Conservation (phyloP, 1,284 basidiomycete species). For the Fomes fomentarius region DNA sequence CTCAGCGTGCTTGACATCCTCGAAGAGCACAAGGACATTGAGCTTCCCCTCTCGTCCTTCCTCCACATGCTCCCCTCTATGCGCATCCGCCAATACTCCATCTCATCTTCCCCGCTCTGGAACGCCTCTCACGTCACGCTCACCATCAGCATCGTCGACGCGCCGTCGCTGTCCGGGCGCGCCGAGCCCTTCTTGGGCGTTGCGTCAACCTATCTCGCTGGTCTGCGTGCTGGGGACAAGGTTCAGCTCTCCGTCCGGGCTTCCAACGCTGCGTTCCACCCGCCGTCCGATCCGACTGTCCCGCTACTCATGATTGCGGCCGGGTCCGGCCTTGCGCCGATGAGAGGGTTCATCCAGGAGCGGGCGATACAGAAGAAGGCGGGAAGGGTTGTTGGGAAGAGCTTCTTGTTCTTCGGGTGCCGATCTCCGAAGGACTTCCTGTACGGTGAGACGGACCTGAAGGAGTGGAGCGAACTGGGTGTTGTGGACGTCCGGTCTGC, state of each 20-base stretch:
- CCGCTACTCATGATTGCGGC: slow-evolving; percentile 54
- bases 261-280: slow-evolving; percentile 46
- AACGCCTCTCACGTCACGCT: slow-evolving; percentile 46
- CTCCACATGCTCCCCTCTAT: slow-evolving; percentile 49
- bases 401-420: slow-evolving; percentile 54
- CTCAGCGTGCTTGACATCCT: slow-evolving; percentile 51
- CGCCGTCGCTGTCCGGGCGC: slow-evolving; percentile 37
- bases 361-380: slow-evolving; percentile 48
- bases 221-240: slow-evolving; percentile 43
- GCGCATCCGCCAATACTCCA: slow-evolving; percentile 55
- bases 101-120: slow-evolving; percentile 54
- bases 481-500: slow-evolving; percentile 51
- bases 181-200: slow-evolving; percentile 47
- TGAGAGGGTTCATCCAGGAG: slow-evolving; percentile 58
- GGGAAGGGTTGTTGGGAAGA: slow-evolving; percentile 46
- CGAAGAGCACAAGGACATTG: slow-evolving; percentile 42
- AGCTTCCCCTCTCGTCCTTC: slow-evolving; percentile 43
- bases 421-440: slow-evolving; percentile 47
- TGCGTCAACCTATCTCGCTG: slow-evolving; percentile 50
- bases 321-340: slow-evolving; percentile 54
- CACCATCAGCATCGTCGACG: slow-evolving; percentile 48
- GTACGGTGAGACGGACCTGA: slow-evolving; percentile 45
- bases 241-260: slow-evolving; percentile 49
- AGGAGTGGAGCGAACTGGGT: slow-evolving; percentile 45
- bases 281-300: slow-evolving; percentile 43